These are phyloP conservation scores for Camellia sinensis DNA, from an alignment of 148 eudicot species.

Conservation along the genomic window DNA sequence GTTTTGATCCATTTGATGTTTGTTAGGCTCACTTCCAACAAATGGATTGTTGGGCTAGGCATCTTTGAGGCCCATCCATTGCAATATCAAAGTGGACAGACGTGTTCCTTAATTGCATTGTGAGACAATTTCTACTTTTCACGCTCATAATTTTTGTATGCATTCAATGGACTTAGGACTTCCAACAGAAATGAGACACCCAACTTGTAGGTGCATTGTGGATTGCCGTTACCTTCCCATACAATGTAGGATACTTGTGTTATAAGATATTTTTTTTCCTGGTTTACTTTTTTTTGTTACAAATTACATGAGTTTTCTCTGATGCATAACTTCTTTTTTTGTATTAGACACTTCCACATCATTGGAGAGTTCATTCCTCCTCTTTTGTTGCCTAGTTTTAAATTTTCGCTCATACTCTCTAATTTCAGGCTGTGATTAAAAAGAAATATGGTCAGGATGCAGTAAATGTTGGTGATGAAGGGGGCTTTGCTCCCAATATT, in stretches of 20 bases:
- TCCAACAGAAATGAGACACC: background rate
- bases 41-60: background rate
- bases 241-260: background rate
- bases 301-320: background rate
- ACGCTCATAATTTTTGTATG: background rate
- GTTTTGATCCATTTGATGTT: background rate
- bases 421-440: slow-evolving; percentile 82
- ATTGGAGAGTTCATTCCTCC: background rate
- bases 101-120: background rate
- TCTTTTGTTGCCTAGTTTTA: background rate
- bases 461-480: slow-evolving; percentile 96
- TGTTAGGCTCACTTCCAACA: background rate
- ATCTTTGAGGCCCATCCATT: background rate
- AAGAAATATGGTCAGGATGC: slow-evolving; percentile 98
- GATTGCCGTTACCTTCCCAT: background rate
- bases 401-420: background rate
- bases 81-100: too few species aligned
- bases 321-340: background rate
- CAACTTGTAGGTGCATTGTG: background rate
- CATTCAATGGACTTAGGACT: background rate
- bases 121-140: background rate
- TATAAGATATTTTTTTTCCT: too few species aligned
- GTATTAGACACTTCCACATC: background rate
- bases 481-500: slow-evolving; percentile 97
- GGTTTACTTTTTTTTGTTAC: background rate